Percentiles rank a stretch among this genome's conserved stretches.
phyloP scores from a whole-genome alignment of 768 basidiomycete genomes.

The Hygrocybe coccinea region DNA sequence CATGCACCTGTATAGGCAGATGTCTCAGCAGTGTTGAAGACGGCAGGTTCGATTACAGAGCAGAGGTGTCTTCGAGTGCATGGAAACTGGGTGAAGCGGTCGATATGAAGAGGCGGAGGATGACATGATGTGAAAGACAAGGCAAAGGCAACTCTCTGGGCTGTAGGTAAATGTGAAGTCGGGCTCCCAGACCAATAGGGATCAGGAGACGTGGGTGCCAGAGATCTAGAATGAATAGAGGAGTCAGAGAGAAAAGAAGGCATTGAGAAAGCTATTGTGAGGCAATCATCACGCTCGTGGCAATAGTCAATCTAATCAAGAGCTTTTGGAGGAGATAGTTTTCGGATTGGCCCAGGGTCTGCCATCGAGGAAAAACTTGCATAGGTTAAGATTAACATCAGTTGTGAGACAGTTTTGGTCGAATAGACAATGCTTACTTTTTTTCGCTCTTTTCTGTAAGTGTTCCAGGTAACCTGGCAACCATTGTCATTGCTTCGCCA shows the following conservation, averaged over 20 bases:
- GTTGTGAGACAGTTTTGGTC: constrained; percentile 42
- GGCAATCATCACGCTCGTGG: constrained; percentile 65
- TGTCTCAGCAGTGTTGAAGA: constrained; percentile 7
- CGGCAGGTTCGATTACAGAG: constrained; percentile 26
- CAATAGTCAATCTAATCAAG: constrained; percentile 71
- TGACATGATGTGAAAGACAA: constrained; percentile 74
- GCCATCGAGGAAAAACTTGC: constrained; percentile 60
- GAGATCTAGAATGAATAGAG: constrained; percentile 28
- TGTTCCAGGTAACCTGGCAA: no score
- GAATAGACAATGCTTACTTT: constrained; percentile 55
- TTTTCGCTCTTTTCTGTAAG: no score
- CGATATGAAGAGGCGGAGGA: constrained; percentile 62
- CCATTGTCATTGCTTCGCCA: no score
- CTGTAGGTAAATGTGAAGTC: constrained; percentile 33
- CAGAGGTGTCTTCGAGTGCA: constrained; percentile 40
- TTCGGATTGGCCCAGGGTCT: constrained; percentile 74
- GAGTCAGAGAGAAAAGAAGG: constrained; percentile 30
- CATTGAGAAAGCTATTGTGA: constrained; percentile 67
- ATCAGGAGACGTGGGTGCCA: constrained; percentile 34
- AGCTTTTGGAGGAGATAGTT: constrained; percentile 59
- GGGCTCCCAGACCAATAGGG: constrained; percentile 37
- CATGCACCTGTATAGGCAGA: background rate
- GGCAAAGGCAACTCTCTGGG: constrained; percentile 54
- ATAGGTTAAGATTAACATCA: constrained; percentile 51
- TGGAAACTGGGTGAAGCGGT: constrained; percentile 32